These are phyloP conservation scores for Globisporangium okanoganense DNA, from an alignment of 352 stramenopile species.

Conservation along the genomic window DNA sequence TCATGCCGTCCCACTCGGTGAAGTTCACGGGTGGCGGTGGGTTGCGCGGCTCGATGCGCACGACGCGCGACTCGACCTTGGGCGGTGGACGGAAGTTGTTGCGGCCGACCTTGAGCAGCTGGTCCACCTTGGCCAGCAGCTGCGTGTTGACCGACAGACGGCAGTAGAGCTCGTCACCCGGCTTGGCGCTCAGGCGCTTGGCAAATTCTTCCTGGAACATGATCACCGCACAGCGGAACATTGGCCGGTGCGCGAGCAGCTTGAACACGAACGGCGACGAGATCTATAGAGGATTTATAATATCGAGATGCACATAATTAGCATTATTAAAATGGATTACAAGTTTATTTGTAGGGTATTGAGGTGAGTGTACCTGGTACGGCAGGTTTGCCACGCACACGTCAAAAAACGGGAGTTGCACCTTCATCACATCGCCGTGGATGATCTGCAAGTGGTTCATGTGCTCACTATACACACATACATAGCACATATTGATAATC, in stretches of 20 bases:
- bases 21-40: constrained; percentile 99
- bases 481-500: neutral
- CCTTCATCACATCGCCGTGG: constrained; percentile 98
- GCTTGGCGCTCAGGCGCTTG: constrained; percentile 96
- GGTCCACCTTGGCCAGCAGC: constrained; percentile 97
- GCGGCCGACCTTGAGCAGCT: constrained; percentile 97
- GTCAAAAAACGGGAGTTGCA: constrained; percentile 99
- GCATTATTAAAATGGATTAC: neutral
- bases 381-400: constrained; percentile 99
- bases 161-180: constrained; percentile 97
- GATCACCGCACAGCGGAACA: constrained; percentile 99
- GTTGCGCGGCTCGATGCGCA: constrained; percentile 97
- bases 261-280: constrained; percentile 99
- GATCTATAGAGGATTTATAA: constrained; percentile 67
- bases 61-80: constrained; percentile 95
- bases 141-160: constrained; percentile 98
- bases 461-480: constrained; percentile 51
- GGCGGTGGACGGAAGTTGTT: constrained; percentile 99
- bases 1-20: constrained; percentile 99
- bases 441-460: constrained; percentile 97
- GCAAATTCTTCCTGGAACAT: constrained; percentile 99
- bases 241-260: constrained; percentile 95
- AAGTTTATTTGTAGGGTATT: constrained; percentile 78
- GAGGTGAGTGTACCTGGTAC: constrained; percentile 99
- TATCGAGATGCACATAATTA: neutral